These are phyloP conservation scores for Viridothelium virens DNA, from an alignment of 495 filamentous ascomycete genomes.

Conservation along the genomic window DNA sequence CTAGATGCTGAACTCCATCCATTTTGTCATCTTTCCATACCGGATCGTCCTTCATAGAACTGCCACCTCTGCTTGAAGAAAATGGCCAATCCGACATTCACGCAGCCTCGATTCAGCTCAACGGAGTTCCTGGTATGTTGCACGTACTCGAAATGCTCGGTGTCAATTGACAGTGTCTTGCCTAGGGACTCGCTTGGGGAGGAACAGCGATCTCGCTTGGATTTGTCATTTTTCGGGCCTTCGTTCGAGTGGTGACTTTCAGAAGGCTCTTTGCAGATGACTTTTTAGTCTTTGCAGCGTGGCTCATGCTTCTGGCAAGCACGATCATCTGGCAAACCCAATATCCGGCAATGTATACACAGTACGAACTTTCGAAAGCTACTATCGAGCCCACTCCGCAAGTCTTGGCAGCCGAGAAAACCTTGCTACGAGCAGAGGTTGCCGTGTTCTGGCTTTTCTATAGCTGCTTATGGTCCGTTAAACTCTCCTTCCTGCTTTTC, in stretches of 20 bases:
- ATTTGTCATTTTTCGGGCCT: background rate
- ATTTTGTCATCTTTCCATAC: too few species aligned
- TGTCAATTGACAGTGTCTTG: background rate
- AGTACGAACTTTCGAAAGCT: background rate
- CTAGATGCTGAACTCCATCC: too few species aligned
- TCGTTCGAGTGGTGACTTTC: background rate
- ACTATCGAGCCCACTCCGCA: too few species aligned
- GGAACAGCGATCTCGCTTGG: background rate
- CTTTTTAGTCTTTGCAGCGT: conserved; percentile 12
- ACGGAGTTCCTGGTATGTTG: too few species aligned
- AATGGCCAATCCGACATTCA: too few species aligned
- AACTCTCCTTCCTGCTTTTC: conserved; percentile 32
- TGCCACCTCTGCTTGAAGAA: too few species aligned
- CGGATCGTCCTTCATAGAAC: too few species aligned
- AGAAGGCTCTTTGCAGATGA: background rate
- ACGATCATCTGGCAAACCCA: background rate
- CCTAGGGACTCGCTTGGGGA: background rate
- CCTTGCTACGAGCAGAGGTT: background rate
- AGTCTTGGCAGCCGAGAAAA: background rate
- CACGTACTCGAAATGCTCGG: too few species aligned
- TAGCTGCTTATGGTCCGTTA: conserved; percentile 24
- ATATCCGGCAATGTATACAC: background rate
- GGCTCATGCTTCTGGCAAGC: conserved; percentile 5
- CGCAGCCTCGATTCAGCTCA: too few species aligned
- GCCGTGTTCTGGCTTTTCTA: conserved; percentile 21